Conservation (phyloP, 2,329 filamentous ascomycete species). For the Gaeumannomyces sp. region DNA sequence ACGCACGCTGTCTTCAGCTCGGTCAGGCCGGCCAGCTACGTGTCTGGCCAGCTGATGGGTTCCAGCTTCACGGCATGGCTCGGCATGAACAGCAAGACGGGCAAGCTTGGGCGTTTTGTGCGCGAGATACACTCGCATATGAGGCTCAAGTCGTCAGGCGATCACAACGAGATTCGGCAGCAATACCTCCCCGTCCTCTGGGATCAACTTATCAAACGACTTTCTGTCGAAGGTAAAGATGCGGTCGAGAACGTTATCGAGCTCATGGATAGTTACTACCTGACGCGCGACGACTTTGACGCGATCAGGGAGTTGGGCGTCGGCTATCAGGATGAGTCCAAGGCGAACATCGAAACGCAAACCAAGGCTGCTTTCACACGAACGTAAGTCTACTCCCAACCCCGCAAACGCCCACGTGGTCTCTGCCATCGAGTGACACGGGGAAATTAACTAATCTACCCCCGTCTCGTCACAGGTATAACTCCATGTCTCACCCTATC, state of each 20-base stretch:
- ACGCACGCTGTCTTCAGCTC: conserved; percentile 94
- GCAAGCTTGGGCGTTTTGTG: conserved; percentile 70
- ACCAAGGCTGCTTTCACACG: conserved; percentile 88
- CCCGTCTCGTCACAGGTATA: conserved; percentile 57
- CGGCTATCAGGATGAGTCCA: conserved; percentile 71
- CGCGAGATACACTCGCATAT: conserved; percentile 98
- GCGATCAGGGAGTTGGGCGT: conserved; percentile 86
- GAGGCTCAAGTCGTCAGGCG: conserved; percentile 82
- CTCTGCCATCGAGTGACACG: not conserved
- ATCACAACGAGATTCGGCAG: conserved; percentile 89
- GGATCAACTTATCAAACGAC: conserved; percentile 67
- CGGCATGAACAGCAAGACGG: conserved; percentile 85
- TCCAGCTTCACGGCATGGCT: conserved; percentile 87
- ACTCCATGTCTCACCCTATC: conserved; percentile 76
- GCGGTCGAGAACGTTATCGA: conserved; percentile 78
- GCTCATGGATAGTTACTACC: conserved; percentile 93
- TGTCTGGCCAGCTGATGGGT: conserved; percentile 69
- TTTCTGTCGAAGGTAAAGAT: conserved; percentile 76
- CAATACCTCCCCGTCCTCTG: conserved; percentile 89
- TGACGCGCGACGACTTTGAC: conserved; percentile 93
- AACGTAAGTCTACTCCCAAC: conserved; percentile 51
- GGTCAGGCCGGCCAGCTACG: conserved; percentile 81
- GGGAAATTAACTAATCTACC: not conserved
- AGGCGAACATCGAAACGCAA: conserved; percentile 72
- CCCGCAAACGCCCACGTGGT: not conserved